phyloP scores from a whole-genome alignment of 768 basidiomycete genomes.

The Podaxis sp. region DNA sequence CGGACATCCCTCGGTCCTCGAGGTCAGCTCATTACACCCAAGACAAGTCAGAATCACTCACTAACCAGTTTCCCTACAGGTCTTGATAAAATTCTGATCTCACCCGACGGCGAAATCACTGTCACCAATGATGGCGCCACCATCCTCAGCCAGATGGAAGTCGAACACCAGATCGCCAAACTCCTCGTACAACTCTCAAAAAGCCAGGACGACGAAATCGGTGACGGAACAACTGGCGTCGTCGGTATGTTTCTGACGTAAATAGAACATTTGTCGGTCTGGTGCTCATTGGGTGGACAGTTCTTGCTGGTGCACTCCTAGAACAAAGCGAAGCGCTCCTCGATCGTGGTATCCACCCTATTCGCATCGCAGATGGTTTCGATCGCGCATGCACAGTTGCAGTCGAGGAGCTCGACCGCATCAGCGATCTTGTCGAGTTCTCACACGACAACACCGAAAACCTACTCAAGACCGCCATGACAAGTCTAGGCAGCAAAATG shows the following conservation, averaged over 20 bases:
- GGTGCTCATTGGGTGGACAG: slow-evolving; percentile 31
- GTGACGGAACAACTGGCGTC: slow-evolving; percentile 98
- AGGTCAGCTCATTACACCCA: slow-evolving; percentile 41
- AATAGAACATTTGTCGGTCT: not conserved
- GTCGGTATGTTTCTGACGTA: slow-evolving; percentile 65
- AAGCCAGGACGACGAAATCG: slow-evolving; percentile 99
- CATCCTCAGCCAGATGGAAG: slow-evolving; percentile 97
- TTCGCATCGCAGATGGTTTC: slow-evolving; percentile 98
- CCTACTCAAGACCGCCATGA: slow-evolving; percentile 92
- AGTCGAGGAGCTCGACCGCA: slow-evolving; percentile 83
- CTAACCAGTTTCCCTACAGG: slow-evolving; percentile 40
- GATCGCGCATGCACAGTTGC: slow-evolving; percentile 92
- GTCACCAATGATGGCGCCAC: slow-evolving; percentile 99
- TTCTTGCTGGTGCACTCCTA: slow-evolving; percentile 94
- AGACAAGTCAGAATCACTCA: slow-evolving; percentile 3
- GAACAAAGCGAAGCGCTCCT: slow-evolving; percentile 94
- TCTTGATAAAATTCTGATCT: slow-evolving; percentile 91
- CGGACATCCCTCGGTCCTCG: slow-evolving; percentile 93
- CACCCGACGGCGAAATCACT: slow-evolving; percentile 97
- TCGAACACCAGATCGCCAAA: slow-evolving; percentile 99
- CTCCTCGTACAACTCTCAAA: slow-evolving; percentile 94
- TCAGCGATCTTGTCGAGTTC: slow-evolving; percentile 88
- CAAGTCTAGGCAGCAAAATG: slow-evolving; percentile 98
- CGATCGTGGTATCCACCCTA: slow-evolving; percentile 99
- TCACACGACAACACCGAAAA: slow-evolving; percentile 79